Evolutionary conservation across 2,329 filamentous ascomycete species (phyloP), one percentile per base, ranked within the genome.

Genomic region (Trichoderma koningii): DNA sequence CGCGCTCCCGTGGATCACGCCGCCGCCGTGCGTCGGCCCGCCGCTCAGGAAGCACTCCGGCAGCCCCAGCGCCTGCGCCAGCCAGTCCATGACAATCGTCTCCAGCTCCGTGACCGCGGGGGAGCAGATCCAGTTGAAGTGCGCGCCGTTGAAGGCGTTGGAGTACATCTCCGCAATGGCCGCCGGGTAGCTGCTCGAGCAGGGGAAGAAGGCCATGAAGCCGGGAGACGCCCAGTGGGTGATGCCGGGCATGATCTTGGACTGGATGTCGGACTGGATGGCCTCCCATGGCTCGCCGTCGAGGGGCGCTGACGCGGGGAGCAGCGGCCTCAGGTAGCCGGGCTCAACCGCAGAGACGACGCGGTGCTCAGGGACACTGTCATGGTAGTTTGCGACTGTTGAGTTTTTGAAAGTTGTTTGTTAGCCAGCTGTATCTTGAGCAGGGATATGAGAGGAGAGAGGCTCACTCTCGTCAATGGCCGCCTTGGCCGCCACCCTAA

Each of bases 61-160:
- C 26, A 98, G 80, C 1, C 80, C 86, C 14, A 97, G 77, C 9
- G 92, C 83, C 75, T 89, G 86, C 17, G 89, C 92, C 3, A 97
- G 80, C 93, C 94, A 98, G 77, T 98, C 94, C 75, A 97, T 84
- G 50, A 97, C 89, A 26, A 97, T 84, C 0, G 93, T 97, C 81
- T 98, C 94, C 55, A 98, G 84, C 79, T 98, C 94, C 0, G 94
- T 98, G 19, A 95, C 89, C 7, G 91, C 93, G 0, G 94, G 94
- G 6, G 89, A 93, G 78, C 94, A 97, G 69, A 97, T 88, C 94
- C 94, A 98, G 78, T 98, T 98, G 83, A 98, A 98, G 45, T 92
- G 92, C 1, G 94, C 92, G 17, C 91, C 91, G 14, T 88, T 95
- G 78, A 97, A 93, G 7, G 92, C 90, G 5, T 91, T 89, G 50